Conservation (phyloP, 176 grass and related monocot genomes). For the Oryza coarctata region DNA sequence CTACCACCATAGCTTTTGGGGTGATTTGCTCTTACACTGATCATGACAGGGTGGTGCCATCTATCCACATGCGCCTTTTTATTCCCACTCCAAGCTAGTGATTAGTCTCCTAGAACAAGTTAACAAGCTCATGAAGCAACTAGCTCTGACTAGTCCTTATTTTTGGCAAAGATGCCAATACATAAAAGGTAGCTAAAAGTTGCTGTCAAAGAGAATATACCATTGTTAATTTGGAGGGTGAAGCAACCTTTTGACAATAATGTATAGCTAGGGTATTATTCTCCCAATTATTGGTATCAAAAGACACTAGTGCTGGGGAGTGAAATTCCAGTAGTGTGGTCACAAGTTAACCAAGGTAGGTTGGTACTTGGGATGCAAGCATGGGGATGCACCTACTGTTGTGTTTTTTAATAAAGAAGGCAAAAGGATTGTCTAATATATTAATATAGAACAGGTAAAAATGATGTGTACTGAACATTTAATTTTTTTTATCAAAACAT, state of each 20-base stretch:
- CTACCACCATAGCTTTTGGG: constrained; percentile 7
- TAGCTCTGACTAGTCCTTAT: background rate
- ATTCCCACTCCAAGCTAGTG: background rate
- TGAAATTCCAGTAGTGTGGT: background rate
- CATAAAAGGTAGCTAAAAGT: background rate
- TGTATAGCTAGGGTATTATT: background rate
- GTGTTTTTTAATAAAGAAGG: background rate
- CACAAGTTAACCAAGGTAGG: background rate
- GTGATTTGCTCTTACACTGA: constrained; percentile 20
- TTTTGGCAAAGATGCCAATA: background rate
- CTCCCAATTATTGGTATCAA: background rate
- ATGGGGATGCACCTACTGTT: background rate
- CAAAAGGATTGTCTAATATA: background rate
- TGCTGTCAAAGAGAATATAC: background rate
- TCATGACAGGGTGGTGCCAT: constrained; percentile 29
- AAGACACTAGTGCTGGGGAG: background rate
- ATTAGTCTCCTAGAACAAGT: constrained; percentile 13
- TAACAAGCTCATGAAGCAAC: constrained; percentile 7
- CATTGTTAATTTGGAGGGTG: background rate
- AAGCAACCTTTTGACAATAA: background rate
- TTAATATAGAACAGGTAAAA: background rate
- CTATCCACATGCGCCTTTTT: constrained; percentile 33
- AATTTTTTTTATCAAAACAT: too few species aligned
- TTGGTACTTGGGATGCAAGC: background rate
- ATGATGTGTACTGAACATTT: too few species aligned